phyloP scores from a whole-genome alignment of 2,329 filamentous ascomycete species.

The Ophiostoma perfectum region DNA sequence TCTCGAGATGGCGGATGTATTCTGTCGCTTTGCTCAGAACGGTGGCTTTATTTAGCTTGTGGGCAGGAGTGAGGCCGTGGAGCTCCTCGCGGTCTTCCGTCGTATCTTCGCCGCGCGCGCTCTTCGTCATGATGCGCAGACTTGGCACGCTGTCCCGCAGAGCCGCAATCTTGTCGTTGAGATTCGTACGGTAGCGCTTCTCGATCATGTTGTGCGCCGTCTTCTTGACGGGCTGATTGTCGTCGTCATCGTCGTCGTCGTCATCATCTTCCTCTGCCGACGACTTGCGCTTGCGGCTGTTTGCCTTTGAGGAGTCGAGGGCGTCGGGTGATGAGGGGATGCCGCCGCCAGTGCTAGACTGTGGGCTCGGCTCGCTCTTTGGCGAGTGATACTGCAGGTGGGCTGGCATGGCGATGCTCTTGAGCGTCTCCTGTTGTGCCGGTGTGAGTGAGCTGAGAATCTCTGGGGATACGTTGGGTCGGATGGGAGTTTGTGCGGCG shows the following conservation, averaged over 20 bases:
- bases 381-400: conserved; percentile 57
- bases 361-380: conserved; percentile 53
- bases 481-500: conserved; percentile 31
- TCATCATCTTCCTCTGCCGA: conserved; percentile 57
- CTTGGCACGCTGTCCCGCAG: conserved; percentile 88
- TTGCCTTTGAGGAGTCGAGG: conserved; percentile 40
- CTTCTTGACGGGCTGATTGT: conserved; percentile 65
- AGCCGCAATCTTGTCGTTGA: conserved; percentile 95
- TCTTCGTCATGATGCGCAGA: conserved; percentile 76
- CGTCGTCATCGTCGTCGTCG: conserved; percentile 55
- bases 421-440: conserved; percentile 56
- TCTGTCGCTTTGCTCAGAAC: conserved; percentile 93
- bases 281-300: conserved; percentile 63
- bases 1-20: conserved; percentile 90
- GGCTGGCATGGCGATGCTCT: conserved; percentile 59
- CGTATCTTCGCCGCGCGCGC: conserved; percentile 60
- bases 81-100: conserved; percentile 73
- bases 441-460: conserved; percentile 45
- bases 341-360: conserved; percentile 47
- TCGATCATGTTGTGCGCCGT: conserved; percentile 98
- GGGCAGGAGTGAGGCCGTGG: conserved; percentile 76
- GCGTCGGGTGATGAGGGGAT: conserved; percentile 57
- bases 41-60: conserved; percentile 97
- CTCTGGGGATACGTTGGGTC: conserved; percentile 32
- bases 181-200: conserved; percentile 90